Evolutionary conservation across 2,329 filamentous ascomycete species (phyloP).

Genomic region (Fonsecaea multimorphosa): DNA sequence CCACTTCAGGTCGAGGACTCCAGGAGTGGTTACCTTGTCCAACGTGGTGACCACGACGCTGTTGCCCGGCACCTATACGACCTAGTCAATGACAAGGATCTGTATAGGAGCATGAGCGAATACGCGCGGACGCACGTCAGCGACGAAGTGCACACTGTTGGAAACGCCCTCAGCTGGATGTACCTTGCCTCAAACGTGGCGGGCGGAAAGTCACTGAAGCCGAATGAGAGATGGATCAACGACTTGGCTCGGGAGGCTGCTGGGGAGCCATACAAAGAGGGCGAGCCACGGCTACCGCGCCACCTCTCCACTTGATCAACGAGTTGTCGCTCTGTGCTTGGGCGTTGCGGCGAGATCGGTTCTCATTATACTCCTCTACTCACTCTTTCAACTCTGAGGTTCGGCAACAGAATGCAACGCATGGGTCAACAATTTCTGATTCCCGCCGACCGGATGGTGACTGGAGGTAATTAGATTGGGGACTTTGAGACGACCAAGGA

Average conservation of each 20-base stretch:
- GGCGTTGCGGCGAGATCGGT: background rate
- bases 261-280: conserved; percentile 62
- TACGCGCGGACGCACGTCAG: conserved; percentile 71
- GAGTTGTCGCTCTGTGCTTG: background rate
- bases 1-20: conserved; percentile 76
- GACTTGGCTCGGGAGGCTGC: conserved; percentile 74
- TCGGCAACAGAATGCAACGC: background rate
- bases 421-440: background rate
- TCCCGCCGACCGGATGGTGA: background rate
- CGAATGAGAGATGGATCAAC: conserved; percentile 72
- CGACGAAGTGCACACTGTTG: conserved; percentile 81
- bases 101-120: conserved; percentile 70
- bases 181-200: conserved; percentile 74
- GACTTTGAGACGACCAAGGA: background rate
- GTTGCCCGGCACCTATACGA: conserved; percentile 71
- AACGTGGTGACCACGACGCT: conserved; percentile 70
- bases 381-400: background rate
- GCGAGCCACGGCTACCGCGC: conserved; percentile 67
- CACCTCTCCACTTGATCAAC: conserved; percentile 35
- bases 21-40: conserved; percentile 75
- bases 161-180: conserved; percentile 77
- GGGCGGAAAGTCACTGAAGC: conserved; percentile 63
- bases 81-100: conserved; percentile 68
- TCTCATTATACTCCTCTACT: background rate
- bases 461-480: background rate